phyloP scores from a whole-genome alignment of 345 rosid species.

The Linum lewisii region DNA sequence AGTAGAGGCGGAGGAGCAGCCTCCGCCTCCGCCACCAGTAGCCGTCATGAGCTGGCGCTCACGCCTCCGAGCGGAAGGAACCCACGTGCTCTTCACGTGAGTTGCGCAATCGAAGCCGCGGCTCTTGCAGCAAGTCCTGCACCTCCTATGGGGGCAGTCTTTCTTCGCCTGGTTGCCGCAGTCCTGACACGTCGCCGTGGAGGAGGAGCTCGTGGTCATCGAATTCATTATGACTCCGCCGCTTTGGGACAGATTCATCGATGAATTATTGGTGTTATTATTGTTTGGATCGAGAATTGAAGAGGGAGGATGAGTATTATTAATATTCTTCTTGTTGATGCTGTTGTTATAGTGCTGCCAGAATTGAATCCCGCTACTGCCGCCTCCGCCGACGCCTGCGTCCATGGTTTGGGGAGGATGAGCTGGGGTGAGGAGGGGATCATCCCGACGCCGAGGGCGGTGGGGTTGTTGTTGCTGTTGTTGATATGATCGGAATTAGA shows the following conservation, averaged over 20 bases:
- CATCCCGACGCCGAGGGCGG: constrained; percentile 60
- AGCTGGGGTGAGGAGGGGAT: constrained; percentile 57
- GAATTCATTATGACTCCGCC: constrained; percentile 23
- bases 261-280: constrained; percentile 1
- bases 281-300: constrained; percentile 27
- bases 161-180: constrained; percentile 99
- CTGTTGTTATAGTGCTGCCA: constrained; percentile 47
- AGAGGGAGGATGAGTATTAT: not conserved
- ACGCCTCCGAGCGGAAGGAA: constrained; percentile 76
- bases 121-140: constrained; percentile 91
- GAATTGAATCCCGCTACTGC: constrained; percentile 46
- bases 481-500: constrained; percentile 20
- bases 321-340: constrained; percentile 40
- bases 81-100: constrained; percentile 99
- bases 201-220: constrained; percentile 11
- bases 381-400: constrained; percentile 40
- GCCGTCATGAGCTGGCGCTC: constrained; percentile 66
- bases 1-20: constrained; percentile 72
- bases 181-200: constrained; percentile 76
- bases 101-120: constrained; percentile 86
- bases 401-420: constrained; percentile 44
- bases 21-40: constrained; percentile 29
- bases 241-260: not conserved
- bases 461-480: constrained; percentile 31
- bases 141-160: constrained; percentile 73